Base-by-base conservation (phyloP, 106 monocot genomes). In the Dendrobium chrysotoxum region DNA sequence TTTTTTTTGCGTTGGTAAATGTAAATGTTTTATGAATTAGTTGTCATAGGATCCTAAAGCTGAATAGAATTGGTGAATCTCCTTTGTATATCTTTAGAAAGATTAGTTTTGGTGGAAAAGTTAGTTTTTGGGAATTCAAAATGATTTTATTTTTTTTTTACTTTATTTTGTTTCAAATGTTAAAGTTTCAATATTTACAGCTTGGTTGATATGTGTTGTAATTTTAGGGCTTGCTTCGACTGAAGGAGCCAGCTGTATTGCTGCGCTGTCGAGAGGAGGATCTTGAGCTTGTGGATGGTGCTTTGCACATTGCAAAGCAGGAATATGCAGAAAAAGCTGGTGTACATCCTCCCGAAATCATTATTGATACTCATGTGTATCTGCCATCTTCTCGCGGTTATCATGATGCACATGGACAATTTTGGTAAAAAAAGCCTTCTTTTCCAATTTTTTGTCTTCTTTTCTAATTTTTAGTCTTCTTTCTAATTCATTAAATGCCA, bases 211-310 rank as follows among this genome's bases (percentile, higher is more conserved):
- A 76, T 6, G 9, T 75, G 23, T 57, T 75, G 5, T 70, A 65
- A 71, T 84, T 88, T 38, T 88, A 97, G 97, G 89, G 92, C 46
- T 82, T 97, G 79, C 83, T 97, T 23, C 83, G 94, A 28, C 71
- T 97, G 81, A 97, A 91, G 83, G 97, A 97, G 81, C 94, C 97
- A 79, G 84, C 92, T 54, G 92, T 97, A 39, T 78, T 97, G 46
- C 72, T 97, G 78, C 87, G 94, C 17, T 97, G 94, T 79, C 88
- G 97, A 35, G 80, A 89, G 82, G 83, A 78, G 75, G 97, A 97
- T 58, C 76, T 61, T 78, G 79, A 84, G 81, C 66, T 87, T 78
- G 92, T 94, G 53, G 81, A 91, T 40, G 84, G 87, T 11, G 75
- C 92, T 53, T 75, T 97, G 72, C 72, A 91, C 23, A 82, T 79